Evolutionary conservation across 2,329 filamentous ascomycete genomes (phyloP).

Genomic region (Trichophyton schoenleinii): DNA sequence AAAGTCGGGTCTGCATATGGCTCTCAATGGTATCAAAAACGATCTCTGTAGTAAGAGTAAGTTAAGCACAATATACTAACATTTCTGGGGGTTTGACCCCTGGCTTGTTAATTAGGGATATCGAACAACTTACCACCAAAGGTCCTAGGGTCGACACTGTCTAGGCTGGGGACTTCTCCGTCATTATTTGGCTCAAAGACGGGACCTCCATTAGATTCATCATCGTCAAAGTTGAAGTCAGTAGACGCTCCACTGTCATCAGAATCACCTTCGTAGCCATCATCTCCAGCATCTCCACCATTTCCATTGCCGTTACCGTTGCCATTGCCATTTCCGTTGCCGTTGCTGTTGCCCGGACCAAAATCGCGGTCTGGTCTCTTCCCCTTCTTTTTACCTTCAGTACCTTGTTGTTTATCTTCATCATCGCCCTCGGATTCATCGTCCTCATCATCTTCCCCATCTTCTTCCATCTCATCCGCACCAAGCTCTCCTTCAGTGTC

Average conservation of each 20-base stretch:
- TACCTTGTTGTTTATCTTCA: background rate
- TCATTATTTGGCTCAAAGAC: background rate
- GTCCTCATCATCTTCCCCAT: background rate
- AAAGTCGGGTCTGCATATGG: background rate
- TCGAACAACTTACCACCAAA: background rate
- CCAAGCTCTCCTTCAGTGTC: background rate
- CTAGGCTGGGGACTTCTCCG: background rate
- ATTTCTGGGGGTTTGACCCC: background rate
- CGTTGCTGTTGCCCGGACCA: background rate
- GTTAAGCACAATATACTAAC: background rate
- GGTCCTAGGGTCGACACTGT: background rate
- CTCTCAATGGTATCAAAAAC: background rate
- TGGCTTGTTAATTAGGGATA: background rate
- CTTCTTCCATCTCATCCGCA: background rate
- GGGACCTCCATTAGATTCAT: conserved; percentile 9
- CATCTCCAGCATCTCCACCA: background rate
- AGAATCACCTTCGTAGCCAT: background rate
- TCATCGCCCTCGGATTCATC: background rate
- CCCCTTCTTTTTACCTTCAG: background rate
- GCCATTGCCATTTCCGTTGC: background rate
- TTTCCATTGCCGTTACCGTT: background rate
- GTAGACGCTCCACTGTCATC: background rate
- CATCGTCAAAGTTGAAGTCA: conserved; percentile 10
- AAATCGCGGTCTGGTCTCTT: background rate
- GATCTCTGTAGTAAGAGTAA: background rate